phyloP scores from a whole-genome alignment of 306 rosid genomes.

The Dicorynia guianensis region DNA sequence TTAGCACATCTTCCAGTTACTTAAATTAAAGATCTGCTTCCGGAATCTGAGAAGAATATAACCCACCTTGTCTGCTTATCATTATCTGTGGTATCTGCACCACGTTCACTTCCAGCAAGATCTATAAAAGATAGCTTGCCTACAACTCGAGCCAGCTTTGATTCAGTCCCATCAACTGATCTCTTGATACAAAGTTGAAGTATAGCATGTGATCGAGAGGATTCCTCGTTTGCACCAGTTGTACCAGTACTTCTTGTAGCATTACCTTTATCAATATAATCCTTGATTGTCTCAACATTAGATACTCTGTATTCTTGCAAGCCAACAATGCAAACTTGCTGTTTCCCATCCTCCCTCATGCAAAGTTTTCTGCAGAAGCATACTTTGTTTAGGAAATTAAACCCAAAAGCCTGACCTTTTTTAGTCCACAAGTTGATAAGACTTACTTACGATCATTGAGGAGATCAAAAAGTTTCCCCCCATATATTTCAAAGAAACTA shows the following conservation, averaged over 20 bases:
- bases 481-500: constrained; percentile 90
- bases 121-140: constrained; percentile 88
- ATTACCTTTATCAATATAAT: constrained; percentile 74
- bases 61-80: constrained; percentile 80
- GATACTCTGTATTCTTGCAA: constrained; percentile 80
- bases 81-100: constrained; percentile 86
- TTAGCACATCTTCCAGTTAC: constrained; percentile 12
- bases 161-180: constrained; percentile 67
- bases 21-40: constrained; percentile 32
- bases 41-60: constrained; percentile 22
- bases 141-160: constrained; percentile 71
- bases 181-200: constrained; percentile 86
- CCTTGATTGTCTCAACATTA: constrained; percentile 73
- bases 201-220: constrained; percentile 89
- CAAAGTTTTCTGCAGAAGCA: constrained; percentile 71
- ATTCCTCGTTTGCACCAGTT: constrained; percentile 91
- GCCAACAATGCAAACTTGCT: constrained; percentile 88
- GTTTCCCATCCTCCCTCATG: constrained; percentile 94
- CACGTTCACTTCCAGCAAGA: constrained; percentile 90
- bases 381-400: constrained; percentile 41
- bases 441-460: constrained; percentile 85
- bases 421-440: constrained; percentile 33
- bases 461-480: constrained; percentile 86
- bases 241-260: constrained; percentile 83
- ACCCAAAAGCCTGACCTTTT: constrained; percentile 20